These are phyloP conservation scores for Alternaria rosae DNA, from an alignment of 2,329 filamentous ascomycete species.

Conservation along the genomic window DNA sequence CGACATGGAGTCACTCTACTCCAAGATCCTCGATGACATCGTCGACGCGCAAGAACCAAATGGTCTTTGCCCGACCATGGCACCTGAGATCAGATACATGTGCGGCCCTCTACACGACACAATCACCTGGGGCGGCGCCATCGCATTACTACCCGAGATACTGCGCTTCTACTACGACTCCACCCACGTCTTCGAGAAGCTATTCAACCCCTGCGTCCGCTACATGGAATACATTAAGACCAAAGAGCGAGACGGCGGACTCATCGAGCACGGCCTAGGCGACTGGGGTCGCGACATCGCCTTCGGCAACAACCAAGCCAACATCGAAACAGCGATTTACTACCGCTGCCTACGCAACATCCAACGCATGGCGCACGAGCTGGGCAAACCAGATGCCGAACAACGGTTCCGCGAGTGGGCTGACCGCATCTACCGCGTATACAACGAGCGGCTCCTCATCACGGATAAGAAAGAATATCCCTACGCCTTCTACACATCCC, in stretches of 20 bases:
- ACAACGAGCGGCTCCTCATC: conserved; percentile 30
- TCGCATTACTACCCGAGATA: conserved; percentile 45
- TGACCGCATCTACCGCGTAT: conserved; percentile 27
- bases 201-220: conserved; percentile 48
- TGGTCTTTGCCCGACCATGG: conserved; percentile 58
- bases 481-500: conserved; percentile 52
- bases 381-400: conserved; percentile 18
- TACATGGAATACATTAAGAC: conserved; percentile 55
- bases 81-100: conserved; percentile 58
- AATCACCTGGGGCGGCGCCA: conserved; percentile 55
- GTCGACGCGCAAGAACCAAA: conserved; percentile 55
- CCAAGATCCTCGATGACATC: conserved; percentile 58
- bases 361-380: conserved; percentile 46
- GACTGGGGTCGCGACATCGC: conserved; percentile 56
- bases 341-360: conserved; percentile 44
- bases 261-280: conserved; percentile 55
- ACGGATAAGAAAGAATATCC: conserved; percentile 34
- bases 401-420: conserved; percentile 28
- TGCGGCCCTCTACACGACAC: conserved; percentile 59
- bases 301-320: conserved; percentile 55
- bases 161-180: conserved; percentile 53
- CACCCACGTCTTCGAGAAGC: conserved; percentile 48
- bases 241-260: conserved; percentile 51
- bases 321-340: conserved; percentile 56
- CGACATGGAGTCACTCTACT: conserved; percentile 57